Percentiles rank a stretch among this genome's conserved stretches.
phyloP scores from a whole-genome alignment of 2,329 filamentous ascomycete genomes.

The Botrytis porri region DNA sequence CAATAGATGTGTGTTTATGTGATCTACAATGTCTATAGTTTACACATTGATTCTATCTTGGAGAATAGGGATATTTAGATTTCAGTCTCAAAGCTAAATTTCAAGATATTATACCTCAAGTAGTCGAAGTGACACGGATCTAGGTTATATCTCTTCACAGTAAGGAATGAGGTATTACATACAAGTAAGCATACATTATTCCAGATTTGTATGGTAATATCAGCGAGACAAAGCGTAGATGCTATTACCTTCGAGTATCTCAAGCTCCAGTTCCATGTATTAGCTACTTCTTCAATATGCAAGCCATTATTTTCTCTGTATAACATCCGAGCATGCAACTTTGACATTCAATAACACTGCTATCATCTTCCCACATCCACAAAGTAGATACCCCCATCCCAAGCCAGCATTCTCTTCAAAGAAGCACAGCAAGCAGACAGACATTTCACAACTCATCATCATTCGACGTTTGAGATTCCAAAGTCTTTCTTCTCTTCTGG shows the following conservation, averaged over 20 bases:
- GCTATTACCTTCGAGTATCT: background rate
- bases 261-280: background rate
- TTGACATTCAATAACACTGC: background rate
- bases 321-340: background rate
- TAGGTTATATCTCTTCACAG: background rate
- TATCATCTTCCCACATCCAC: background rate
- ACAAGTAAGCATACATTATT: background rate
- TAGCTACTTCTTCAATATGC: background rate
- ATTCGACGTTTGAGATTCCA: background rate
- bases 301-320: background rate
- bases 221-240: too few species aligned
- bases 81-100: too few species aligned
- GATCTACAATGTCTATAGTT: background rate
- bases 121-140: background rate
- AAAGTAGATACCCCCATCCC: background rate
- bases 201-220: too few species aligned
- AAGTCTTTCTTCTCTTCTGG: background rate
- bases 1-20: background rate
- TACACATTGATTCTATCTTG: background rate
- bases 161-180: background rate
- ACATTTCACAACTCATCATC: slow-evolving; percentile 6
- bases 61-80: too few species aligned
- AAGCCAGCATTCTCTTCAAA: background rate
- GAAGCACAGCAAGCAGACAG: background rate
- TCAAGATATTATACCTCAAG: background rate